Conservation (phyloP, 2,329 filamentous ascomycete genomes). For the Colletotrichum kahawae region DNA sequence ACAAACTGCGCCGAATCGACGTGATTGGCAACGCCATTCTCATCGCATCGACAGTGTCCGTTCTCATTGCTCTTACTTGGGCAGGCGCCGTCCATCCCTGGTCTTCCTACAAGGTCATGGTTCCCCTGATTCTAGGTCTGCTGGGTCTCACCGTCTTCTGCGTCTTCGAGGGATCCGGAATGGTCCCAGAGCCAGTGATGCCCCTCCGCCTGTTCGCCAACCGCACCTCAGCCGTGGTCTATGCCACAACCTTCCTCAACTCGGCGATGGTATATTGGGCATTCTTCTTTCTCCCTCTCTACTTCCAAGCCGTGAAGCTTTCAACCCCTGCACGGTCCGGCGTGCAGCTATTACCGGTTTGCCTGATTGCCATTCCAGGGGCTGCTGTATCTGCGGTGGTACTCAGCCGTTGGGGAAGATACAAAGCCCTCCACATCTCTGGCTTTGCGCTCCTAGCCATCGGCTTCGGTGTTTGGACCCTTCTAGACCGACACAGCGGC, state of each 20-base stretch:
- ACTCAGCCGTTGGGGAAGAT: slow-evolving; percentile 37
- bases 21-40: slow-evolving; percentile 48
- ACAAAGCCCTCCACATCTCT: slow-evolving; percentile 36
- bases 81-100: slow-evolving; percentile 48
- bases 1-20: slow-evolving; percentile 45
- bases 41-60: slow-evolving; percentile 39
- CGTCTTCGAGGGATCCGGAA: slow-evolving; percentile 58
- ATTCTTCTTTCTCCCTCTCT: slow-evolving; percentile 47
- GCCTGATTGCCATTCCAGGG: slow-evolving; percentile 32
- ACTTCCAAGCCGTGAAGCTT: slow-evolving; percentile 46
- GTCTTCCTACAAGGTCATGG: slow-evolving; percentile 41
- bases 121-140: slow-evolving; percentile 46
- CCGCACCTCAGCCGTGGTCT: slow-evolving; percentile 26
- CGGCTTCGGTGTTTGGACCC: slow-evolving; percentile 44
- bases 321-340: slow-evolving; percentile 37
- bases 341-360: slow-evolving; percentile 35
- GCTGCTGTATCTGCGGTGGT: slow-evolving; percentile 30
- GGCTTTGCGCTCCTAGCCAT: slow-evolving; percentile 43
- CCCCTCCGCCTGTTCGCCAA: slow-evolving; percentile 53
- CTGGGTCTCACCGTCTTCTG: slow-evolving; percentile 54
- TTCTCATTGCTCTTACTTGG: slow-evolving; percentile 49
- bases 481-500: slow-evolving; percentile 37
- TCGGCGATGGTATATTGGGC: slow-evolving; percentile 31
- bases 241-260: slow-evolving; percentile 20
- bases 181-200: slow-evolving; percentile 77